These are phyloP conservation scores for Thymus mandschuricus DNA, from an alignment of 257 asterid genomes.

Conservation along the genomic window DNA sequence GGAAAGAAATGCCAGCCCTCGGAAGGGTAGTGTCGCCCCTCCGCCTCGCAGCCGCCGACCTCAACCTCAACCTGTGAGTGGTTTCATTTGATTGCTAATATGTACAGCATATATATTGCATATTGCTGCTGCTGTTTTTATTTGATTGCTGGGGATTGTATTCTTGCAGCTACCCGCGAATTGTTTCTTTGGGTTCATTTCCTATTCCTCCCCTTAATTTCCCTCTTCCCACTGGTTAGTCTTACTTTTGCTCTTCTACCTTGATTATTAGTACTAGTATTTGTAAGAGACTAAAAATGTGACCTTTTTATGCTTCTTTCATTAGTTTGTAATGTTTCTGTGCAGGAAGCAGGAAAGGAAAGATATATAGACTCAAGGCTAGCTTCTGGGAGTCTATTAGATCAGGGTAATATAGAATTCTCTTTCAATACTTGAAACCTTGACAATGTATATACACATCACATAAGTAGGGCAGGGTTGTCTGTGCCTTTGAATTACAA, in stretches of 20 bases:
- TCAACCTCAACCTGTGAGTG: conserved; percentile 37
- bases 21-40: conserved; percentile 29
- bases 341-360: conserved; percentile 66
- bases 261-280: background rate
- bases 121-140: background rate
- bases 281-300: background rate
- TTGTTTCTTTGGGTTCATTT: conserved; percentile 28
- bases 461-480: background rate
- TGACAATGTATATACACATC: background rate
- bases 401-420: conserved; percentile 65
- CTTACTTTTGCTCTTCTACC: background rate
- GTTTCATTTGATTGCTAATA: background rate
- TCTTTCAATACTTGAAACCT: too few species aligned
- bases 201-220: conserved; percentile 24
- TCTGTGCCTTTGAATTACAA: conserved; percentile 1
- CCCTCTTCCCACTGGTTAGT: conserved; percentile 33
- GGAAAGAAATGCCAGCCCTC: conserved; percentile 30
- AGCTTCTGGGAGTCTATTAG: conserved; percentile 93
- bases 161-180: conserved; percentile 41
- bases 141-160: conserved; percentile 12
- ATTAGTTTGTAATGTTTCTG: conserved; percentile 10
- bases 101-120: too few species aligned
- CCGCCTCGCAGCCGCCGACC: conserved; percentile 26
- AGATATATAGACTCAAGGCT: conserved; percentile 61
- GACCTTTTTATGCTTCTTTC: background rate